phyloP scores from a whole-genome alignment of 1,139 yeast species.

The Candida sanyaensis region DNA sequence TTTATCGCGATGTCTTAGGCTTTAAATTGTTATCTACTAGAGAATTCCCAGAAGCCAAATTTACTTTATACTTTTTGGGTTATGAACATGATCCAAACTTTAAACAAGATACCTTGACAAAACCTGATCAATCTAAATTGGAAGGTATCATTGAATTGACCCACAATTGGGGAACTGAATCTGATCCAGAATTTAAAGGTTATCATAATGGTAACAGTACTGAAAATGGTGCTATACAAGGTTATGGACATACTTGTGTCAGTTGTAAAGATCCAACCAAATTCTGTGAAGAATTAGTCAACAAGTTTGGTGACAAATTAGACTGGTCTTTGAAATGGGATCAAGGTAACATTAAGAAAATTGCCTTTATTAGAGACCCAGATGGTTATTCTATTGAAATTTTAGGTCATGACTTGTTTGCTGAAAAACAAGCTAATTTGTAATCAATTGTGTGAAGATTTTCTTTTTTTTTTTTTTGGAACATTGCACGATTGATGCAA shows the following conservation, averaged over 20 bases:
- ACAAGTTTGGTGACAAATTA: slow-evolving; percentile 31
- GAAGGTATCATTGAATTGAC: slow-evolving; percentile 86
- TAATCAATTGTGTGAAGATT: background rate
- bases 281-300: slow-evolving; percentile 54
- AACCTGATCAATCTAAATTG: slow-evolving; percentile 35
- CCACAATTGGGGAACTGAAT: slow-evolving; percentile 94
- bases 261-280: slow-evolving; percentile 65
- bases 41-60: slow-evolving; percentile 68
- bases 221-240: slow-evolving; percentile 62
- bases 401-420: slow-evolving; percentile 31
- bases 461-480: background rate
- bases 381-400: slow-evolving; percentile 88
- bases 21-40: slow-evolving; percentile 64
- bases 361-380: slow-evolving; percentile 86
- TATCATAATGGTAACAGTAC: slow-evolving; percentile 82
- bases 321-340: slow-evolving; percentile 53
- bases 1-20: slow-evolving; percentile 79
- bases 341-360: slow-evolving; percentile 56
- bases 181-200: slow-evolving; percentile 62
- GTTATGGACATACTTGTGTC: slow-evolving; percentile 85
- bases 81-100: slow-evolving; percentile 50
- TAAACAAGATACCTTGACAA: slow-evolving; percentile 34
- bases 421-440: slow-evolving; percentile 7
- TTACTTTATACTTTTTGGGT: slow-evolving; percentile 83
- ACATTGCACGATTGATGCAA: background rate